Evolutionary conservation across 23 red algal species (phyloP).

Genomic region (Gracilaria domingensis): DNA sequence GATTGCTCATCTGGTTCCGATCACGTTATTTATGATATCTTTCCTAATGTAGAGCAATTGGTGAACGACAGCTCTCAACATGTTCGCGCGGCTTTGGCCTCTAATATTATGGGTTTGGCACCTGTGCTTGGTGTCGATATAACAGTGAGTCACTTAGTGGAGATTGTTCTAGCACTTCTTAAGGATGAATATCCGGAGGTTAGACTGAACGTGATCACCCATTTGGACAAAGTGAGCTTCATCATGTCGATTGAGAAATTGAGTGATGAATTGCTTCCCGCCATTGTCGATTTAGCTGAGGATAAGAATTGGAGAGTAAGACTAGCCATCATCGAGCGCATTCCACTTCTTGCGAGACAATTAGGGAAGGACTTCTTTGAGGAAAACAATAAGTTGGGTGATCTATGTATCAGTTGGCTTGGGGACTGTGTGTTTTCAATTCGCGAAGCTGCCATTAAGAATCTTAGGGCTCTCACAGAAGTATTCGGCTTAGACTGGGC

Average conservation of each 20-base stretch:
- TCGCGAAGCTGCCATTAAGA: conserved; percentile 92
- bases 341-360: conserved; percentile 89
- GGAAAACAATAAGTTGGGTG: conserved; percentile 88
- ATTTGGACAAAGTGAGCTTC: conserved; percentile 89
- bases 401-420: conserved; percentile 92
- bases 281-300: conserved; percentile 97
- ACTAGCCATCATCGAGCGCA: conserved; percentile 91
- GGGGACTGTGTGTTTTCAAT: conserved; percentile 94
- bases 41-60: conserved; percentile 84
- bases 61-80: conserved; percentile 89
- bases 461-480: conserved; percentile 78
- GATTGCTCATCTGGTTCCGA: conserved; percentile 44
- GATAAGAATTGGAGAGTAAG: conserved; percentile 99
- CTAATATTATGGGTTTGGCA: conserved; percentile 95
- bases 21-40: conserved; percentile 65
- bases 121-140: conserved; percentile 79
- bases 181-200: conserved; percentile 99
- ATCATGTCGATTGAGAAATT: conserved; percentile 93
- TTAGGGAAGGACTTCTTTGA: conserved; percentile 91
- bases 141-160: conserved; percentile 75
- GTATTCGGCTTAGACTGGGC: conserved; percentile 97
- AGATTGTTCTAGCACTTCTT: conserved; percentile 85
- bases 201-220: conserved; percentile 91
- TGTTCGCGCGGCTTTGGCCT: conserved; percentile 90
- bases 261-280: conserved; percentile 89